Base-by-base conservation (phyloP, 345 rosid species). In the Cochlearia excelsa region DNA sequence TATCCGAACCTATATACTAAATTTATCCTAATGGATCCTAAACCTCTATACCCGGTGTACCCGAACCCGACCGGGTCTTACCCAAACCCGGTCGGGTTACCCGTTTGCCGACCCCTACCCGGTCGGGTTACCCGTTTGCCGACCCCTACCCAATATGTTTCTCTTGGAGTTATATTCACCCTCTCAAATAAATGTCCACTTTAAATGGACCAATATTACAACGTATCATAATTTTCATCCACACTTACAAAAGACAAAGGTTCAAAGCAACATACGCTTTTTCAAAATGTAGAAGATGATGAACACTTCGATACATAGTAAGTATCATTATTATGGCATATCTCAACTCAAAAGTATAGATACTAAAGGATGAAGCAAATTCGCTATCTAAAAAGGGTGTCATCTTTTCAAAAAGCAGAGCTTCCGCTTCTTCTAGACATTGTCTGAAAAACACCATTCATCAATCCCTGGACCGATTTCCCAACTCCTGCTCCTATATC, bases 401-500 rank as follows among this genome's bases (percentile, higher is more conserved):
- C 37, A 27, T 26, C 53, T 63, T 26, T 42, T 62, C 53, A 70
- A 50, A 56, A 70, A 23, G 65, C n/a, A 50, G 65, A 44, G 54
- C 64, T 51, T 30, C 59, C 65, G 42, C 74, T 35, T 9, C 65
- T 51, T 35, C 51, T 61, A 30, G 74, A 70, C 69, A 70, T 44
- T 0, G 69, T 68, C 68, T 64, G 79, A 33, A 88, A 73, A 57
- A 82, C 81, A 69, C 66, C 79, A 66, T 65, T 75, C 59, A 81
- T 73, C 60, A 90, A 71, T 59, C 95, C 89, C 81, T 82, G 95
- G 71, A 90, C 69, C 27, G 98, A 85, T 60, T 77, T 81, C 33
- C 98, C 95, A 75, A 86, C 75, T 54, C 98, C 98, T 26, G 88
- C 92, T 61, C 95, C 83, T 51, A 87, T 84, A 67, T 86, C 87